Base-by-base conservation (phyloP, 2,329 filamentous ascomycete genomes). In the Colletotrichum cuscutae region DNA sequence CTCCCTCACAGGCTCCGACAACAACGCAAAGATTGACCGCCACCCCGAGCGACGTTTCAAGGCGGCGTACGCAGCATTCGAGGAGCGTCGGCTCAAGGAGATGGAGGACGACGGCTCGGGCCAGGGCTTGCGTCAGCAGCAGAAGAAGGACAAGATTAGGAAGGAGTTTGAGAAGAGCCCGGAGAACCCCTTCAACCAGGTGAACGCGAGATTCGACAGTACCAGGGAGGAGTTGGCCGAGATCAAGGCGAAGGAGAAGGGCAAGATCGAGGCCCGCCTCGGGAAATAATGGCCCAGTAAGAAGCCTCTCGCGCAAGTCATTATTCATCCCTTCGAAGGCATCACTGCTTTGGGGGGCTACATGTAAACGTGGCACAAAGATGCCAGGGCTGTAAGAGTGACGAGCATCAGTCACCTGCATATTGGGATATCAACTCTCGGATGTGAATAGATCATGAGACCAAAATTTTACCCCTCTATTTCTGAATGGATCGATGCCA, bases 141-240 rank as follows among this genome's bases (percentile, higher is more conserved):
- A 98, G 89, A 93, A 94, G 83, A 92, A 95, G 78, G 93, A 96
- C 75, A 88, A 92, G 79, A 94, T 97, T 76, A 85, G 90, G 75
- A 97, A 97, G 87, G 97, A 98, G 85, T 99, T 98, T 82, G 93
- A 97, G 83, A 97, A 95, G 87, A 94, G 93, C 79, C 92, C 94
- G 1, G 96, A 98, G 78, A 99, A 99, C 82, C 97, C 97, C 15
- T 97, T 97, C 85, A 98, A 98, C 84, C 94, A 97, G 85, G 91
- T 92, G 19, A 90, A 86, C 64, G 94, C 91, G 2, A 82, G 87
- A 3, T 97, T 95, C 84, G 94, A 99, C 82, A 90, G 94, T 66
- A 89, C 88, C 26, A 93, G 90, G 83, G 94, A 95, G 4, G 96
- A 99, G 78, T 78, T 98, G 57, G 87, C 87, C 61, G 87, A 89